Conservation (phyloP, 2,329 filamentous ascomycete species). For the Metarhizium album region DNA sequence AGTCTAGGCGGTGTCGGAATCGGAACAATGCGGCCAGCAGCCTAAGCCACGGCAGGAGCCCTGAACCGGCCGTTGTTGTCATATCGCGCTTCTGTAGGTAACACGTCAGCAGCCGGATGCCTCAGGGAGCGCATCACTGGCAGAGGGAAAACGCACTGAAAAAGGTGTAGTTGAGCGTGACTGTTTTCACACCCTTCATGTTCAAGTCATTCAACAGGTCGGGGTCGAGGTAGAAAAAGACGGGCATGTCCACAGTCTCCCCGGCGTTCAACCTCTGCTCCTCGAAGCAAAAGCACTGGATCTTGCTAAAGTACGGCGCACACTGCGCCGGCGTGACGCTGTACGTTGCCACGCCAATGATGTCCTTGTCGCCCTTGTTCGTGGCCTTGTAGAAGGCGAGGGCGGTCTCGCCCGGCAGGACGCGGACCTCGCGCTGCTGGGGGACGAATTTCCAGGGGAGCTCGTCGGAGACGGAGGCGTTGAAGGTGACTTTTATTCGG, state of each 20-base stretch:
- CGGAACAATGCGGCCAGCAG: not conserved
- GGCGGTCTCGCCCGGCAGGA: slow-evolving; percentile 91
- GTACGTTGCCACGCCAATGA: slow-evolving; percentile 96
- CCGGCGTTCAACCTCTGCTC: slow-evolving; percentile 89
- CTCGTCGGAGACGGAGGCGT: slow-evolving; percentile 86
- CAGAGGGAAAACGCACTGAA: slow-evolving; percentile 62
- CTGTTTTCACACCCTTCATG: slow-evolving; percentile 89
- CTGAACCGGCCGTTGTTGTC: slow-evolving; percentile 35
- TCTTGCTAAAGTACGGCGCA: slow-evolving; percentile 97
- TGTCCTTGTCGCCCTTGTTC: slow-evolving; percentile 81
- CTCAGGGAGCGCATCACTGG: not conserved
- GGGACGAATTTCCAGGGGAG: slow-evolving; percentile 96
- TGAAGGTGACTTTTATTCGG: slow-evolving; percentile 91
- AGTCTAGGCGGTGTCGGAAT: not conserved
- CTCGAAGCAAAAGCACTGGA: slow-evolving; percentile 99
- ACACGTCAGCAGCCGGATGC: slow-evolving; percentile 24
- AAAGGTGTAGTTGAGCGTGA: slow-evolving; percentile 94
- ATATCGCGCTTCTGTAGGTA: slow-evolving; percentile 30
- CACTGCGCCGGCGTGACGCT: slow-evolving; percentile 93
- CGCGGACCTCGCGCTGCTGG: slow-evolving; percentile 91
- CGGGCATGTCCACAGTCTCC: slow-evolving; percentile 98
- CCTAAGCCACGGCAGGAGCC: slow-evolving; percentile 19
- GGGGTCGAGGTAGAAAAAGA: slow-evolving; percentile 98
- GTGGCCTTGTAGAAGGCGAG: slow-evolving; percentile 96
- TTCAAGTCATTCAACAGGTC: slow-evolving; percentile 85